Conservation (phyloP, 805 yeast species). For the Starmerella sp. region DNA sequence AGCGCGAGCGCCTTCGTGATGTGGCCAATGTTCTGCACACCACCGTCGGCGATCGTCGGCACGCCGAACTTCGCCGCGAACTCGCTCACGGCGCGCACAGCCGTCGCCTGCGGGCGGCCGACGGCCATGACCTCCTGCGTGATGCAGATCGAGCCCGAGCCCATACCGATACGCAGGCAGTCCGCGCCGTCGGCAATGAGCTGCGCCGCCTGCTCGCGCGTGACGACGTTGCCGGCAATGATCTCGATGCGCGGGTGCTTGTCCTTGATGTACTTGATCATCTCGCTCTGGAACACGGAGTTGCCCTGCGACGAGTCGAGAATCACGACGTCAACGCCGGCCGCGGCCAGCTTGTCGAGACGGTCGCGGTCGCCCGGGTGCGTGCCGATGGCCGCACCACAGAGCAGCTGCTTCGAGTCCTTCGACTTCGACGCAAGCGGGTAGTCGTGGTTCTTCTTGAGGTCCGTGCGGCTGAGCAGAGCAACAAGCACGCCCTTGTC, state of each 20-base stretch:
- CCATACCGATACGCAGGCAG: slow-evolving; percentile 98
- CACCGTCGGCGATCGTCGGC: slow-evolving; percentile 99
- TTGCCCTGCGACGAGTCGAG: slow-evolving; percentile 96
- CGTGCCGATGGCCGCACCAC: slow-evolving; percentile 99
- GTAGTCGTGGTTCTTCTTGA: slow-evolving; percentile 87
- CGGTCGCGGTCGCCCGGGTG: slow-evolving; percentile 79
- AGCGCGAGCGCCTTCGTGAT: slow-evolving; percentile 91
- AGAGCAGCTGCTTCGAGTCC: slow-evolving; percentile 84
- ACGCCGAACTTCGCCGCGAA: slow-evolving; percentile 93
- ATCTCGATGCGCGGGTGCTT: slow-evolving; percentile 72
- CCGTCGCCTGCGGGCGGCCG: slow-evolving; percentile 99
- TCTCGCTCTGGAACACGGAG: slow-evolving; percentile 85
- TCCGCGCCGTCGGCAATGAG: slow-evolving; percentile 94
- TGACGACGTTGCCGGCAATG: slow-evolving; percentile 96
- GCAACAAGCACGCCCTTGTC: slow-evolving; percentile 63
- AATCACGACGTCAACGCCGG: slow-evolving; percentile 94
- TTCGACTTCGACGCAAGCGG: slow-evolving; percentile 93
- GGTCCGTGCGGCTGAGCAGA: slow-evolving; percentile 86
- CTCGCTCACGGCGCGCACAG: slow-evolving; percentile 87
- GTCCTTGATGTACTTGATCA: slow-evolving; percentile 83
- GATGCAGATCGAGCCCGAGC: slow-evolving; percentile 97
- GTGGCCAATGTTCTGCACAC: slow-evolving; percentile 97
- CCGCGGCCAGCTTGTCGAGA: slow-evolving; percentile 72
- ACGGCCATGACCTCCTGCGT: slow-evolving; percentile 99
- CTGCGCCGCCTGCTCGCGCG: slow-evolving; percentile 97